A percentile compares a stretch with the other conserved stretches of the same genome.
phyloP scores from a whole-genome alignment of 2,329 filamentous ascomycete species.

The Lasiodiplodia sp. region DNA sequence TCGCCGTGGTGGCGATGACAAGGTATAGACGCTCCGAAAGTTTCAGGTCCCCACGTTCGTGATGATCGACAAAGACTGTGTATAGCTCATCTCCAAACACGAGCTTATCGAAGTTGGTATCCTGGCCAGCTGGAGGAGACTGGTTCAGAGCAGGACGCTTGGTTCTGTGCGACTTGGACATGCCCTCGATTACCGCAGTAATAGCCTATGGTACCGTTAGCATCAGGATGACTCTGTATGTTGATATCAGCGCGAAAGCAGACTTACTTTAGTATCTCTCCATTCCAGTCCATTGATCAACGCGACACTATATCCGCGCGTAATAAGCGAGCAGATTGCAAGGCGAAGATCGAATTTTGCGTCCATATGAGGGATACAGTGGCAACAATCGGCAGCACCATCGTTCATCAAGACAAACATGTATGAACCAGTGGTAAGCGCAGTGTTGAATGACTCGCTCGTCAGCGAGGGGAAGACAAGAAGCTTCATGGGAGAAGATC shows the following conservation, averaged over 20 bases:
- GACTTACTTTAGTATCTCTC: slow-evolving; percentile 66
- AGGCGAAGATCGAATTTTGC: slow-evolving; percentile 13
- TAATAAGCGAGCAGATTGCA: slow-evolving; percentile 61
- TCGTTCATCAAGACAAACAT: slow-evolving; percentile 76
- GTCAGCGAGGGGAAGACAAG: slow-evolving; percentile 57
- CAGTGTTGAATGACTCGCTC: slow-evolving; percentile 60
- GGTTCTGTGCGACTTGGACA: neutral
- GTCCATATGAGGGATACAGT: neutral
- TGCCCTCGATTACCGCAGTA: slow-evolving; percentile 11
- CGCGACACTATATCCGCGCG: slow-evolving; percentile 66
- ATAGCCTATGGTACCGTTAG: neutral
- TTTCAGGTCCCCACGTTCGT: neutral
- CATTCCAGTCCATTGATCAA: slow-evolving; percentile 70
- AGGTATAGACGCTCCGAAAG: slow-evolving; percentile 24
- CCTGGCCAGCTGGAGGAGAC: too few relatives aligned
- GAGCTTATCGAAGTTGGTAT: neutral
- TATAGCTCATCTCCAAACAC: neutral
- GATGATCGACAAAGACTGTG: neutral
- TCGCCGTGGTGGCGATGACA: neutral
- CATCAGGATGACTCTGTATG: neutral
- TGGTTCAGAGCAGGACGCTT: neutral
- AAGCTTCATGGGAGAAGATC: slow-evolving; percentile 52
- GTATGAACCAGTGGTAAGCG: slow-evolving; percentile 61
- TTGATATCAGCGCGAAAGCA: neutral
- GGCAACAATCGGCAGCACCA: slow-evolving; percentile 51